Evolutionary conservation across 2,329 filamentous ascomycete species (phyloP), one percentile per base, ranked within the genome.

Genomic region (Fusarium zealandicum): DNA sequence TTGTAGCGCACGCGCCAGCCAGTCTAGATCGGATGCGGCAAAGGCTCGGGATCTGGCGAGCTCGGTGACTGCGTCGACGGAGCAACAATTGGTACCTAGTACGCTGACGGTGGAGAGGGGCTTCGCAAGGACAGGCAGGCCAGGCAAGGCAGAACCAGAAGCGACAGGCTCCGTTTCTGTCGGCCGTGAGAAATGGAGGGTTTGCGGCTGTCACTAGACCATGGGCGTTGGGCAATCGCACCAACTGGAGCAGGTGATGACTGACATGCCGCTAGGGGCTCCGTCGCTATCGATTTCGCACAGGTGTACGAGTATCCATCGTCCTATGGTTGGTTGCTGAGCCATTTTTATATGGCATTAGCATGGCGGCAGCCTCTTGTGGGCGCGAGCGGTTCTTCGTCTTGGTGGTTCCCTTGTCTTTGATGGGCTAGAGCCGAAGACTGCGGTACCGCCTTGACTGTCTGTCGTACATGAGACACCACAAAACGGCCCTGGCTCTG

Each of bases 11-110:
- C 60, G 54, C 64, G 59, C 65, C 61, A 68, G 38, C 42, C 41
- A 53, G 61, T 41, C 65, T 68, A 68, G 65, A 63, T 64, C 48
- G 35, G 43, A 64, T 63, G 33, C 51, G 64, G 65, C 51, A 67
- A 61, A 50, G 64, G 22, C 54, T 67, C 60, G 65, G 64, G 62
- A 68, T 56, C 62, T 67, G 62, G 54, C 55, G 62, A 68, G 53
- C 52, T 60, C 57, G 59, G 54, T 58, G 54, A 62, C 42, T 57
- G 51, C 37, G 65, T 68, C 64, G 60, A 57, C 64, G 57, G 57
- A 68, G 65, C 57, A 67, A 65, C 64, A 68, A 52, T 64, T 65
- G 53, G 45, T 49, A 64, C 22, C 3, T 8, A 25, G 59, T 44
- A 41, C 51, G 51, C 50, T 56, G 59, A 51, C 51, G 48, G 65